A percentile compares a stretch with the other conserved stretches of the same genome.
These are phyloP conservation scores for Cordyceps fumosorosea DNA, from an alignment of 2,329 filamentous ascomycete species.

Conservation along the genomic window DNA sequence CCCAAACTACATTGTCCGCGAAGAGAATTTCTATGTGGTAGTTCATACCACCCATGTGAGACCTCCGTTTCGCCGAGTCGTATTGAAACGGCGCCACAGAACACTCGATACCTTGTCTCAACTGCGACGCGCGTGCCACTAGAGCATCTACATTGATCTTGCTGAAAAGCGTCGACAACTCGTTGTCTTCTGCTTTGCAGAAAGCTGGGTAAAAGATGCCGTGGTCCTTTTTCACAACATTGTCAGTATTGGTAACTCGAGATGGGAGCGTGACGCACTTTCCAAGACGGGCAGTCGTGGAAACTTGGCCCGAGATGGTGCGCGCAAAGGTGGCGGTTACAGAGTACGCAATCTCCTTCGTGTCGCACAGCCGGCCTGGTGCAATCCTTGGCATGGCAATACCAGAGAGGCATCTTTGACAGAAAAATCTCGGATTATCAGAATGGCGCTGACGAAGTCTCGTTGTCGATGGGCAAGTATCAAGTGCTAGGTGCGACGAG, in stretches of 20 bases:
- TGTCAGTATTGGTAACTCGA: neutral
- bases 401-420: conserved; percentile 25
- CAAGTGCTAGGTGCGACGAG: neutral
- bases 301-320: conserved; percentile 25
- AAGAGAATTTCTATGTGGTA: conserved; percentile 37
- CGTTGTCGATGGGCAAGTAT: neutral
- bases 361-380: conserved; percentile 26
- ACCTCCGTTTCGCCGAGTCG: conserved; percentile 25
- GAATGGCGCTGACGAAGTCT: neutral
- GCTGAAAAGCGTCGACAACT: conserved; percentile 28
- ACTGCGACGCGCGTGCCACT: conserved; percentile 25
- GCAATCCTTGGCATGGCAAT: conserved; percentile 27
- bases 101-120: conserved; percentile 31
- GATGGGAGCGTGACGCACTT: conserved; percentile 23
- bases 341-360: conserved; percentile 31
- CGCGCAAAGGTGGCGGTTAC: conserved; percentile 31
- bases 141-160: conserved; percentile 32
- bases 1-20: conserved; percentile 35
- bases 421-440: neutral
- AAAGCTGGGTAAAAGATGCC: conserved; percentile 27
- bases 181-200: conserved; percentile 26
- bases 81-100: conserved; percentile 28
- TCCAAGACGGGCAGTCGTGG: conserved; percentile 31
- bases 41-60: conserved; percentile 39
- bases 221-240: conserved; percentile 26